Conservation (phyloP, 2,329 filamentous ascomycete species). For the Bipolaris bicolor region DNA sequence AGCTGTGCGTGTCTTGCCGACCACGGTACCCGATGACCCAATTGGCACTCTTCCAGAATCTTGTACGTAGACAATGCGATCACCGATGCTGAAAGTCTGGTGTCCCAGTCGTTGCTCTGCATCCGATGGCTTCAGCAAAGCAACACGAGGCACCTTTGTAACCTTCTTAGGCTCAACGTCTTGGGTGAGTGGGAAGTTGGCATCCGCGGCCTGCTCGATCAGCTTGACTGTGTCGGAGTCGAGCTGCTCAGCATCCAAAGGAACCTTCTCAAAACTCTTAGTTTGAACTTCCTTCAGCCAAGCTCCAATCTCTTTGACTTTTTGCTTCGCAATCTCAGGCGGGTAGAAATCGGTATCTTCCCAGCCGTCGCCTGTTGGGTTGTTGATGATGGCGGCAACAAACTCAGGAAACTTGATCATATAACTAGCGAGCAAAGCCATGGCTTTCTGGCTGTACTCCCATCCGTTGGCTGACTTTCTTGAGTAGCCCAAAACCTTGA, state of each 20-base stretch:
- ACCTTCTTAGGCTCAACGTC: slow-evolving; percentile 69
- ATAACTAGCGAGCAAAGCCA: slow-evolving; percentile 81
- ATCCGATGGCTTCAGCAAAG: slow-evolving; percentile 89
- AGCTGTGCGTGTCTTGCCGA: slow-evolving; percentile 87
- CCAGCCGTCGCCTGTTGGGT: slow-evolving; percentile 84
- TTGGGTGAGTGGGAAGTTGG: slow-evolving; percentile 39
- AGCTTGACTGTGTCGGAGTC: slow-evolving; percentile 86
- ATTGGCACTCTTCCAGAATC: slow-evolving; percentile 95
- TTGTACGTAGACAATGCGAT: slow-evolving; percentile 90
- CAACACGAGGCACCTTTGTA: slow-evolving; percentile 81
- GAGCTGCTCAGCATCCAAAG: slow-evolving; percentile 92
- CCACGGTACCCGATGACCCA: slow-evolving; percentile 88
- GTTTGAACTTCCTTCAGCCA: slow-evolving; percentile 94
- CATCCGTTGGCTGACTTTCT: slow-evolving; percentile 84
- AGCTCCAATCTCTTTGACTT: slow-evolving; percentile 89
- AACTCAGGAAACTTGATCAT: slow-evolving; percentile 96
- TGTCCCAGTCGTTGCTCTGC: slow-evolving; percentile 90
- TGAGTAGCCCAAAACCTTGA: slow-evolving; percentile 95
- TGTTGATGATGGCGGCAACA: slow-evolving; percentile 83
- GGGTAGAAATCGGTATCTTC: slow-evolving; percentile 86
- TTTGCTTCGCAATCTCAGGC: slow-evolving; percentile 71
- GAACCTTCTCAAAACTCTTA: slow-evolving; percentile 93
- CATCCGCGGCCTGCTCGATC: slow-evolving; percentile 78
- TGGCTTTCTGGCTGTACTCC: slow-evolving; percentile 90
- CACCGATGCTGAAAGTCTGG: slow-evolving; percentile 82